phyloP scores from a whole-genome alignment of 1,139 yeast genomes.

The Pichia sp. region DNA sequence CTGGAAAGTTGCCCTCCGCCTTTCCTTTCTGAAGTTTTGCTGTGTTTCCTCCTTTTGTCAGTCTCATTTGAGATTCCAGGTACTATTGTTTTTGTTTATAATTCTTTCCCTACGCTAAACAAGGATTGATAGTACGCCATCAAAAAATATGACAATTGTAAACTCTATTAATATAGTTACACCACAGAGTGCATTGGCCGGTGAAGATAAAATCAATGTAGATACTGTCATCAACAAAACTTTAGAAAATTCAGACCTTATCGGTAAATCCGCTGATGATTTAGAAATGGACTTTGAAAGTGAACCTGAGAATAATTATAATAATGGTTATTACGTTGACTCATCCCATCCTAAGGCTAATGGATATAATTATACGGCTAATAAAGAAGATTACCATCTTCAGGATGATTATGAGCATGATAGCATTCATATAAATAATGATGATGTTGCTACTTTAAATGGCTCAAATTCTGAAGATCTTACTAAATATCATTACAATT shows the following conservation, averaged over 20 bases:
- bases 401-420: constrained; percentile 8
- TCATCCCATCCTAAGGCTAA: not conserved
- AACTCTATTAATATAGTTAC: constrained; percentile 21
- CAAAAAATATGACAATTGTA: constrained; percentile 13
- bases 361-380: too few relatives aligned
- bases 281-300: not conserved
- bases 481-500: constrained; percentile 22
- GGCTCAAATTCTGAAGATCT: constrained; percentile 3
- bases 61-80: too few relatives aligned
- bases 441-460: constrained; percentile 6
- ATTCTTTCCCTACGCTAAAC: too few relatives aligned
- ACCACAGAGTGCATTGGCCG: constrained; percentile 13
- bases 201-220: constrained; percentile 18
- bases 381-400: constrained; percentile 2
- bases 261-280: too few relatives aligned
- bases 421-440: too few relatives aligned
- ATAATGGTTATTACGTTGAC: too few relatives aligned
- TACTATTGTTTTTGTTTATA: not conserved
- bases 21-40: too few relatives aligned
- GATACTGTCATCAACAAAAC: constrained; percentile 10
- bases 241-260: not conserved
- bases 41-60: too few relatives aligned
- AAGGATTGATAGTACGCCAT: too few relatives aligned
- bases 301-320: not conserved
- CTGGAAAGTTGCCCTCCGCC: too few relatives aligned